Percentiles rank a stretch among this genome's conserved stretches.
Conservation (phyloP, 2,329 filamentous ascomycete genomes). For the Teratosphaeria destructans region DNA sequence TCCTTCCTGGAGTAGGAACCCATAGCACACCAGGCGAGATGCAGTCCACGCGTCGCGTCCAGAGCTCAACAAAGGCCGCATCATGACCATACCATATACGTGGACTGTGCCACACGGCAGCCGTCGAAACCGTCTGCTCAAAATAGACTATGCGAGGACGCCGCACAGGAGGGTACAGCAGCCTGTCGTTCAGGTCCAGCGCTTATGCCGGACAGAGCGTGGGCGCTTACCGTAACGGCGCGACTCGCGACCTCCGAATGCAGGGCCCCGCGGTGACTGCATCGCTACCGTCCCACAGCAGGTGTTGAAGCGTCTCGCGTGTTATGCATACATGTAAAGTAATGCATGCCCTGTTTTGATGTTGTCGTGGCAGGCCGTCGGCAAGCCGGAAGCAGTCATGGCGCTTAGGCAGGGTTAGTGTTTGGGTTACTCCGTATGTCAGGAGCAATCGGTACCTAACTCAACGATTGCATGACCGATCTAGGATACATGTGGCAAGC, state of each 20-base stretch:
- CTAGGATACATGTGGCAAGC: no score
- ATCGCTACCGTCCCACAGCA: background rate
- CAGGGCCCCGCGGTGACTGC: background rate
- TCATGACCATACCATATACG: background rate
- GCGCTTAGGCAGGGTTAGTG: background rate
- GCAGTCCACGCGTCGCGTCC: background rate
- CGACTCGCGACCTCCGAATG: background rate
- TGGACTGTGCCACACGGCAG: background rate
- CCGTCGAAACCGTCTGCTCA: background rate
- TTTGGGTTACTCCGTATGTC: background rate
- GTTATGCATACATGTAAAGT: no score
- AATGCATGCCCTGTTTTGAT: background rate
- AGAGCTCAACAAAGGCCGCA: background rate
- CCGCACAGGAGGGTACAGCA: background rate
- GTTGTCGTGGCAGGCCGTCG: background rate
- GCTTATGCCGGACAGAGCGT: background rate
- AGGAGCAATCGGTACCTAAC: no score
- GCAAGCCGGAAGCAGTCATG: background rate
- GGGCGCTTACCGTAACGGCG: background rate
- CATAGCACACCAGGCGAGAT: background rate
- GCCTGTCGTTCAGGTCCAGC: background rate
- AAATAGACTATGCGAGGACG: background rate
- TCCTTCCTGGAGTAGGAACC: background rate
- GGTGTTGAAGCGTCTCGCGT: background rate
- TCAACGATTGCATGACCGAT: no score